A percentile compares a stretch with the other conserved stretches of the same genome.
phyloP scores from a whole-genome alignment of 1,284 basidiomycete species.

The Leucoagaricus sp. region DNA sequence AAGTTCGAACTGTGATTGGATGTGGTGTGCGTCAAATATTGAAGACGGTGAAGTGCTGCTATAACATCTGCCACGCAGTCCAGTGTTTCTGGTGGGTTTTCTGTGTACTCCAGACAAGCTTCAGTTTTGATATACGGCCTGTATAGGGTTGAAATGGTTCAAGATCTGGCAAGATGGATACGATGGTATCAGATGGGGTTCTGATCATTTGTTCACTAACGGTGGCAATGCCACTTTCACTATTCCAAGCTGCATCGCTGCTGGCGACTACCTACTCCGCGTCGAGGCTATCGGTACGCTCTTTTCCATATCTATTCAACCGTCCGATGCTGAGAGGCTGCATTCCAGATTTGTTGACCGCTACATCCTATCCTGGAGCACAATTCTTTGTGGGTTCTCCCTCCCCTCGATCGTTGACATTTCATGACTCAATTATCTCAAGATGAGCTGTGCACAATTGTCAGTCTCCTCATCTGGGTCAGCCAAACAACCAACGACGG shows the following conservation, averaged over 20 bases:
- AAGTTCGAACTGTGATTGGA: constrained; percentile 18
- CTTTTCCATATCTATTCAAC: neutral
- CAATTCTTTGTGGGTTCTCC: constrained; percentile 39
- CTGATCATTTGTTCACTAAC: constrained; percentile 50
- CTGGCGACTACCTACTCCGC: constrained; percentile 54
- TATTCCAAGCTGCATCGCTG: constrained; percentile 48
- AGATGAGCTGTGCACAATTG: constrained; percentile 44
- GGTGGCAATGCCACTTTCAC: constrained; percentile 56
- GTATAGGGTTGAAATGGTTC: constrained; percentile 59
- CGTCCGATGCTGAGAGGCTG: neutral
- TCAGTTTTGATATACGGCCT: no score
- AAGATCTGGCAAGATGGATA: constrained; percentile 52
- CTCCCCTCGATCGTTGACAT: neutral
- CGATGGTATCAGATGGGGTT: constrained; percentile 41
- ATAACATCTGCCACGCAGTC: no score
- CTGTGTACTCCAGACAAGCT: no score
- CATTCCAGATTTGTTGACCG: constrained; percentile 31
- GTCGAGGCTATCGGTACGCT: constrained; percentile 51
- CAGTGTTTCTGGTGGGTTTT: no score
- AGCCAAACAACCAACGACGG: constrained; percentile 40
- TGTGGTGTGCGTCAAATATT: neutral
- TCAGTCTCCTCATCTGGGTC: constrained; percentile 46
- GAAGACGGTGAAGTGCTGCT: no score
- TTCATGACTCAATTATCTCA: neutral
- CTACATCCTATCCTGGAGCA: constrained; percentile 42